Base-by-base conservation (phyloP, 495 filamentous ascomycete species). In the Durotheca rogersii region DNA sequence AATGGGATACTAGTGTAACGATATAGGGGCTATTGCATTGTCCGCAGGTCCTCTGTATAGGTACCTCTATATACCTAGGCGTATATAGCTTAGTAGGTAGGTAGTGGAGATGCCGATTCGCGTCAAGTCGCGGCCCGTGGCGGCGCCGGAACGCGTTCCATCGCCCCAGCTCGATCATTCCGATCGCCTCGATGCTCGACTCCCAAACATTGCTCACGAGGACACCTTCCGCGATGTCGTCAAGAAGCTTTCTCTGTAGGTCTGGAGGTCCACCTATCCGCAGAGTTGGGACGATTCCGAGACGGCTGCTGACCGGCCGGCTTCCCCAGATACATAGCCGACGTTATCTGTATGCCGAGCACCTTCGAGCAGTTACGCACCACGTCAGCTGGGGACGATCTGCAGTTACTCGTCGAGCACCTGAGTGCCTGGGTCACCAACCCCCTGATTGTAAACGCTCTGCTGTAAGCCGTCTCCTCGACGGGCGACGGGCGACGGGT, bases 331-430 rank as follows among this genome's bases (percentile, higher is more conserved):
- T 90, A 81, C 65, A 74, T 92, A 31, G 69, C 77, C 35, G 77
- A 81, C 20, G 79, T 81, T 2, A 77, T 94, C 21, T 74, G 81
- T 23, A 72, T 81, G 27, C 81, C 86, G 7, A 79, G 82, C 61
- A 87, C 84, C 18, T 93, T 91, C 60, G 89, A 93, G 46, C 85
- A 93, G 61, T 78, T 94, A 32, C 76, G 86, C 42, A 86, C 81
- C 11, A 82, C 81, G 2, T 68, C 81, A 17, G 78, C 77, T 14
- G 85, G 85, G 0, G 81, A 85, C 10, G 72, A 75, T 40, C 72
- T 95, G 30, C 75, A 81, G 23, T 67, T 72, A 10, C 70, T 95
- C 17, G 81, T 90, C 7, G 77, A 82, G 29, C 77, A 85, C 36
- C 73, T 95, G 12, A 78, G 73, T 6, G 68, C 77, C 27, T 76